phyloP scores from a whole-genome alignment of 2,329 filamentous ascomycete species.

The Lithohypha guttulata region DNA sequence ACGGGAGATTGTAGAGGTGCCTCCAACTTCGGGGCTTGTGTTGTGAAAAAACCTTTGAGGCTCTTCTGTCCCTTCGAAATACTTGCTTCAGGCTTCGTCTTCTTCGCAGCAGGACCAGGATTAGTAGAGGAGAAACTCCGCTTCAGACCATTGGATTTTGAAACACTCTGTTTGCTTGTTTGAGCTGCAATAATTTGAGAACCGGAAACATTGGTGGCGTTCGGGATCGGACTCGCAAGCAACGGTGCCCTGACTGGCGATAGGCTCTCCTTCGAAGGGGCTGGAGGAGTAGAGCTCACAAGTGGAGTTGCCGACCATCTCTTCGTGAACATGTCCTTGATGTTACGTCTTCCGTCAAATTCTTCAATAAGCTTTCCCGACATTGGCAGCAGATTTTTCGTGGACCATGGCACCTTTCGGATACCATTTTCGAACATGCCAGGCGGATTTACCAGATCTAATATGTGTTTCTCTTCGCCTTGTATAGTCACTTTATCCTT shows the following conservation, averaged over 20 bases:
- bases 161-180: slow-evolving; percentile 3
- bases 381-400: slow-evolving; percentile 57
- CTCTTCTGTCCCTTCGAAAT: slow-evolving; percentile 46
- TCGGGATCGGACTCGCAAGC: not conserved
- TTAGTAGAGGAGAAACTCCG: slow-evolving; percentile 29
- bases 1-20: not conserved
- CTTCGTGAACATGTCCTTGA: slow-evolving; percentile 83
- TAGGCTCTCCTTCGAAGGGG: not conserved
- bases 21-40: slow-evolving; percentile 34
- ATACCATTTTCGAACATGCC: slow-evolving; percentile 60
- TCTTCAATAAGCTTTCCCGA: slow-evolving; percentile 80
- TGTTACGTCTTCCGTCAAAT: slow-evolving; percentile 72
- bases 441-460: slow-evolving; percentile 67
- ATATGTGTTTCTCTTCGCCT: slow-evolving; percentile 43
- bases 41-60: slow-evolving; percentile 70
- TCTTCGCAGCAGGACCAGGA: slow-evolving; percentile 35
- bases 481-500: slow-evolving; percentile 50
- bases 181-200: not conserved
- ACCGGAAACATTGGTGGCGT: not conserved
- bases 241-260: not conserved
- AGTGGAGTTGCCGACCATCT: slow-evolving; percentile 32
- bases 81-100: slow-evolving; percentile 33
- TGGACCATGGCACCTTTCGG: slow-evolving; percentile 54
- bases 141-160: slow-evolving; percentile 25
- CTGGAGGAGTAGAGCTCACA: slow-evolving; percentile 6